These are phyloP conservation scores for Atkinsonella hypoxylon DNA, from an alignment of 2,329 filamentous ascomycete genomes.

Conservation along the genomic window DNA sequence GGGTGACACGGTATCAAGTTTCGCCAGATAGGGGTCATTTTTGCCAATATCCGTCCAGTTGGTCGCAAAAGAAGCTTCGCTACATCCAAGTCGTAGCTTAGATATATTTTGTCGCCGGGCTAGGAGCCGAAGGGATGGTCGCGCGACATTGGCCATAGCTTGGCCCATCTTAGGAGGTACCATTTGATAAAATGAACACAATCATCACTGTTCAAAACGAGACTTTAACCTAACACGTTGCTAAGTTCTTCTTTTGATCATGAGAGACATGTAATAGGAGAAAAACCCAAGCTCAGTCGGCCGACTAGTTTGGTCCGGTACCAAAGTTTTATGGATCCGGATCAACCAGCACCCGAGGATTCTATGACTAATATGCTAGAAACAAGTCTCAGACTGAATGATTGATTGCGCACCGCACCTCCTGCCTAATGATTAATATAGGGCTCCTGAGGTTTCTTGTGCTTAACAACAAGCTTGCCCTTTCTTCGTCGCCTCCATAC, in stretches of 20 bases:
- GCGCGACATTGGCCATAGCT: constrained; percentile 7
- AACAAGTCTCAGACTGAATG: neutral
- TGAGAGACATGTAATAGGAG: neutral
- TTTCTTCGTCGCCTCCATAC: neutral
- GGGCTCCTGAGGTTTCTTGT: neutral
- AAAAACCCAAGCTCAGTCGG: neutral
- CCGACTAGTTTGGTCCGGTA: neutral
- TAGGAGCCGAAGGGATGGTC: constrained; percentile 12
- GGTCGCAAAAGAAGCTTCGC: constrained; percentile 15
- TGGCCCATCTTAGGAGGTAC: constrained; percentile 11
- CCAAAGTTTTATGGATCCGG: neutral
- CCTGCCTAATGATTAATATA: constrained; percentile 10
- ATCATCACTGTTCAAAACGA: neutral
- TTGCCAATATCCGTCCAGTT: constrained; percentile 1
- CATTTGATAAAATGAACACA: neutral
- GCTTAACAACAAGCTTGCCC: neutral
- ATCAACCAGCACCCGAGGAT: neutral
- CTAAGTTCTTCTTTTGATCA: neutral
- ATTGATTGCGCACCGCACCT: constrained; percentile 13
- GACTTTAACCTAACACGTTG: neutral
- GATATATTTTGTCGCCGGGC: constrained; percentile 1
- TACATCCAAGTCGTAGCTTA: neutral
- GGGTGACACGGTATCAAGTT: constrained; percentile 43
- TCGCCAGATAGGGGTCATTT: constrained; percentile 13
- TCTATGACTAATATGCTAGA: neutral